These are phyloP conservation scores for Penicillium alfredii DNA, from an alignment of 495 filamentous ascomycete species.

Conservation along the genomic window DNA sequence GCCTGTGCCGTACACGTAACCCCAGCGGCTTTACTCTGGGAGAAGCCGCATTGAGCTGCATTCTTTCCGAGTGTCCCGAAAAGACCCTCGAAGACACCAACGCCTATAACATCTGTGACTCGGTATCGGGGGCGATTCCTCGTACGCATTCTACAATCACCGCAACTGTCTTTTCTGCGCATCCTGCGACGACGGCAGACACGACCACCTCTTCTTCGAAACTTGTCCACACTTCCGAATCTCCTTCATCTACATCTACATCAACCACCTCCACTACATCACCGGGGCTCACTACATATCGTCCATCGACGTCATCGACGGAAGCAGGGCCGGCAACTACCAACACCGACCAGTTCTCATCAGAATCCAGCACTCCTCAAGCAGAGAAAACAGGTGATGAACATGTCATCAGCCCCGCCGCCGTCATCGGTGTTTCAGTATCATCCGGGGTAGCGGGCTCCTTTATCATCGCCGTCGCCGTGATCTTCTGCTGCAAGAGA, in stretches of 20 bases:
- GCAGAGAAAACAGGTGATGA: conserved; percentile 5
- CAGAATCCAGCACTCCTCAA: conserved; percentile 3
- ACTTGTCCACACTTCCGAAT: conserved; percentile 1
- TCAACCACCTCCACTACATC: background rate
- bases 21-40: conserved; percentile 60
- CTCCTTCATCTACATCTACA: background rate
- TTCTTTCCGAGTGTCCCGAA: conserved; percentile 40
- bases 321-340: too few species aligned
- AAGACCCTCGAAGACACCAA: conserved; percentile 20
- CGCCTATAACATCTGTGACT: conserved; percentile 55
- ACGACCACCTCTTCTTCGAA: conserved; percentile 7
- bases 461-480: conserved; percentile 33
- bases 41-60: conserved; percentile 61
- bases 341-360: conserved; percentile 10
- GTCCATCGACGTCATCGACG: conserved; percentile 3
- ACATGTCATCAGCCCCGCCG: conserved; percentile 26
- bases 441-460: conserved; percentile 34
- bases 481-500: conserved; percentile 34
- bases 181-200: conserved; percentile 3
- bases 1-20: conserved; percentile 57
- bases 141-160: conserved; percentile 57
- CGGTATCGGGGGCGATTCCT: conserved; percentile 44
- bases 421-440: conserved; percentile 40
- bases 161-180: conserved; percentile 46
- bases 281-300: background rate